phyloP scores from a whole-genome alignment of 2,329 filamentous ascomycete genomes.

The Exophiala oligosperma region DNA sequence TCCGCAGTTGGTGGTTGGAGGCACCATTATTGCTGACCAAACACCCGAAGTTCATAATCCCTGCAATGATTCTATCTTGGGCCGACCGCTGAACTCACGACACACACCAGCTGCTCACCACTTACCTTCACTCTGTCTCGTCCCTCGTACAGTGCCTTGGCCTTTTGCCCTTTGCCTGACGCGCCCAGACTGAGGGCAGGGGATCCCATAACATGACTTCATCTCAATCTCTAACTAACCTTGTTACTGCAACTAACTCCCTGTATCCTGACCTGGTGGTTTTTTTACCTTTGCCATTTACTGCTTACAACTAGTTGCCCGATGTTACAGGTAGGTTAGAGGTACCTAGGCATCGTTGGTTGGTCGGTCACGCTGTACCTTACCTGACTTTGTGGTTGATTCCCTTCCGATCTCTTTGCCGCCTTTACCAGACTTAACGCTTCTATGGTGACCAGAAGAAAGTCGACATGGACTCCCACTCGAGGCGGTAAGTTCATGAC shows the following conservation, averaged over 20 bases:
- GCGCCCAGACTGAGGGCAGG: too few species aligned
- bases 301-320: background rate
- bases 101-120: background rate
- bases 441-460: constrained; percentile 4
- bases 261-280: background rate
- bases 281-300: too few species aligned
- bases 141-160: background rate
- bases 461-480: constrained; percentile 14
- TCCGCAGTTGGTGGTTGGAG: background rate
- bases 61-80: background rate
- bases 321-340: background rate
- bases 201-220: background rate
- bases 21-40: background rate
- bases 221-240: background rate
- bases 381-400: background rate
- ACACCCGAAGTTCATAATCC: background rate
- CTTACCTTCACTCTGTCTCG: background rate
- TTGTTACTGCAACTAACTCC: background rate
- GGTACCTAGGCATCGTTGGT: background rate
- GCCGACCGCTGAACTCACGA: background rate
- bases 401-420: background rate
- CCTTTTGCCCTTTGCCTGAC: too few species aligned
- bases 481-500: constrained; percentile 16
- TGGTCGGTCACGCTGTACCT: too few species aligned
- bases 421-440: background rate